phyloP scores from a whole-genome alignment of 2,329 filamentous ascomycete genomes.

The Nectriaceae sp. region DNA sequence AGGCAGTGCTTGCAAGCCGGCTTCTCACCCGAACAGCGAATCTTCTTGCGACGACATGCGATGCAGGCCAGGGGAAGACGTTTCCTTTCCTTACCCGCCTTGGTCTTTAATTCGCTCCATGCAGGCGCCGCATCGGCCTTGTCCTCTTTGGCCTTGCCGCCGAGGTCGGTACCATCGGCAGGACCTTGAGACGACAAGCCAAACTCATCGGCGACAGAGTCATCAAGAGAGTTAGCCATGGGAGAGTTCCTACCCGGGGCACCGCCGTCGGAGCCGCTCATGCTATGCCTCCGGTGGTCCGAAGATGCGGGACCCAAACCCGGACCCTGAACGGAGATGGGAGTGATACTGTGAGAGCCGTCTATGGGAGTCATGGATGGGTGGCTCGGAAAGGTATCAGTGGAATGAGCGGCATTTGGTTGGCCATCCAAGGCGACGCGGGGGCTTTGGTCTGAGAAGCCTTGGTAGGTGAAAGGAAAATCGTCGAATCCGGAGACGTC shows the following conservation, averaged over 20 bases:
- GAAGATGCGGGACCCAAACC: constrained; percentile 23
- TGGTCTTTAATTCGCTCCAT: constrained; percentile 85
- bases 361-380: constrained; percentile 8
- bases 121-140: constrained; percentile 61
- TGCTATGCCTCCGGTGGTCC: constrained; percentile 28
- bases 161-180: constrained; percentile 56
- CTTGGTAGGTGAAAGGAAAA: constrained; percentile 54
- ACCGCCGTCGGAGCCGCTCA: constrained; percentile 48
- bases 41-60: constrained; percentile 95
- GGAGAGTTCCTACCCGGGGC: constrained; percentile 46
- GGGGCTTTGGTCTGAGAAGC: constrained; percentile 42
- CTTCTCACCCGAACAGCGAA: constrained; percentile 95
- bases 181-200: constrained; percentile 49
- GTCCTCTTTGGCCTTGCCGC: constrained; percentile 56
- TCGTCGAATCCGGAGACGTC: constrained; percentile 53
- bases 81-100: constrained; percentile 95
- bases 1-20: constrained; percentile 96
- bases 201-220: constrained; percentile 60
- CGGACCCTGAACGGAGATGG: constrained; percentile 24
- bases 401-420: constrained; percentile 31
- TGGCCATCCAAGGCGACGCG: constrained; percentile 40
- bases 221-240: constrained; percentile 51
- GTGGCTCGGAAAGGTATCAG: constrained; percentile 39
- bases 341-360: constrained; percentile 17
- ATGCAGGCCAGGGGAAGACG: constrained; percentile 91